Conservation (phyloP, 805 yeast species). For the Spathaspora girioi region DNA sequence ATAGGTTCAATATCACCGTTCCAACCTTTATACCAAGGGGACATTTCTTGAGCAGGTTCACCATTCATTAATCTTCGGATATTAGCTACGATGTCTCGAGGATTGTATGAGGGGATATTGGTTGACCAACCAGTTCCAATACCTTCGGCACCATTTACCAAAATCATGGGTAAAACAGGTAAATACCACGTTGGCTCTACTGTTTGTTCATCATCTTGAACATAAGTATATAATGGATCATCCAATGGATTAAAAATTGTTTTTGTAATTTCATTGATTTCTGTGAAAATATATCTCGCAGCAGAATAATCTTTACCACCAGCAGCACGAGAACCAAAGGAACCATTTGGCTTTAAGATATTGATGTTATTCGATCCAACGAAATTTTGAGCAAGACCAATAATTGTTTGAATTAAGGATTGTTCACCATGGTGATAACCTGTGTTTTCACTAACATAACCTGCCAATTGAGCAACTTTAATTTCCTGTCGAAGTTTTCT, state of each 20-base stretch:
- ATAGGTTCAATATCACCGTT: constrained; percentile 70
- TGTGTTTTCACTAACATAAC: constrained; percentile 83
- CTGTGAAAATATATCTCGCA: constrained; percentile 92
- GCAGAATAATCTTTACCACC: constrained; percentile 99
- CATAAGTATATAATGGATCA: constrained; percentile 69
- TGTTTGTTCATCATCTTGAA: constrained; percentile 88
- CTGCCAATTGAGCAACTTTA: constrained; percentile 87
- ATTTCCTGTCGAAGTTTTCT: constrained; percentile 73
- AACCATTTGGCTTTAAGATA: constrained; percentile 84
- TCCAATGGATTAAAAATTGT: constrained; percentile 77
- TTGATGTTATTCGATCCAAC: constrained; percentile 90
- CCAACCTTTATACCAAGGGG: constrained; percentile 97
- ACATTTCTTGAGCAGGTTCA: constrained; percentile 67
- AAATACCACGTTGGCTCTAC: constrained; percentile 96
- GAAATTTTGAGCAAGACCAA: constrained; percentile 92
- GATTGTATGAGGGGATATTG: constrained; percentile 85
- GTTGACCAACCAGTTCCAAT: constrained; percentile 99
- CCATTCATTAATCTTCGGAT: constrained; percentile 69
- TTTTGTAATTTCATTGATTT: constrained; percentile 70
- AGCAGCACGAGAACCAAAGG: constrained; percentile 91
- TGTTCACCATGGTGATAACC: constrained; percentile 96
- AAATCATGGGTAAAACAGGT: constrained; percentile 91
- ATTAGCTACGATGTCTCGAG: constrained; percentile 74
- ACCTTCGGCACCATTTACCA: constrained; percentile 96
- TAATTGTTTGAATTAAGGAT: constrained; percentile 82